Conservation (phyloP, 768 basidiomycete species). For the Auriscalpium microsporum region DNA sequence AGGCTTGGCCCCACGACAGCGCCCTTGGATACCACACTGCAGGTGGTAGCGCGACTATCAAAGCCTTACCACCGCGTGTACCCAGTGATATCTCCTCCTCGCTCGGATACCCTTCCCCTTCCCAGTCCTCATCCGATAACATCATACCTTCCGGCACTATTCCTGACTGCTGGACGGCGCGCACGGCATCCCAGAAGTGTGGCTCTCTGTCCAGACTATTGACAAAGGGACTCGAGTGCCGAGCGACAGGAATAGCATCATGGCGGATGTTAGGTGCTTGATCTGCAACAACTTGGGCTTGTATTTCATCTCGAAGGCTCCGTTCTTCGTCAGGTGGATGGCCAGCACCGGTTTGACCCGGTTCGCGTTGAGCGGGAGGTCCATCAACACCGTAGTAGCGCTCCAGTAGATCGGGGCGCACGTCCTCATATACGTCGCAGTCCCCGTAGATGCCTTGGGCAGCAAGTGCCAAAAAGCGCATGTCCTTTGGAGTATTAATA, state of each 20-base stretch:
- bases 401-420: slow-evolving; percentile 12
- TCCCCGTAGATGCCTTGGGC: not conserved
- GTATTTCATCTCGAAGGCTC: not conserved
- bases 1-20: not conserved
- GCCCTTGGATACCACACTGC: not conserved
- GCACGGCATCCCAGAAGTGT: not conserved
- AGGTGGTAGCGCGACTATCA: not conserved
- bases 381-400: slow-evolving; percentile 12
- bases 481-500: not conserved
- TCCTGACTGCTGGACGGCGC: not conserved
- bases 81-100: not conserved
- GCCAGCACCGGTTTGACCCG: slow-evolving; percentile 8
- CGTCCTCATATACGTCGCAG: slow-evolving; percentile 7
- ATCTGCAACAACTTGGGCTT: not conserved
- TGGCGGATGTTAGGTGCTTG: not conserved
- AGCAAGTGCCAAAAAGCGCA: not conserved
- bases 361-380: not conserved
- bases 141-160: slow-evolving; percentile 1
- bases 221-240: not conserved
- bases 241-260: not conserved
- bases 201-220: not conserved
- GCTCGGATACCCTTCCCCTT: not conserved
- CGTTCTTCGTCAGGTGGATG: slow-evolving; percentile 8
- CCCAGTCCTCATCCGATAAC: slow-evolving; percentile 3
- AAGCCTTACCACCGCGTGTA: not conserved